Base-by-base conservation (phyloP, 2,329 filamentous ascomycete genomes). In the Colletotrichum gloeosporioides region DNA sequence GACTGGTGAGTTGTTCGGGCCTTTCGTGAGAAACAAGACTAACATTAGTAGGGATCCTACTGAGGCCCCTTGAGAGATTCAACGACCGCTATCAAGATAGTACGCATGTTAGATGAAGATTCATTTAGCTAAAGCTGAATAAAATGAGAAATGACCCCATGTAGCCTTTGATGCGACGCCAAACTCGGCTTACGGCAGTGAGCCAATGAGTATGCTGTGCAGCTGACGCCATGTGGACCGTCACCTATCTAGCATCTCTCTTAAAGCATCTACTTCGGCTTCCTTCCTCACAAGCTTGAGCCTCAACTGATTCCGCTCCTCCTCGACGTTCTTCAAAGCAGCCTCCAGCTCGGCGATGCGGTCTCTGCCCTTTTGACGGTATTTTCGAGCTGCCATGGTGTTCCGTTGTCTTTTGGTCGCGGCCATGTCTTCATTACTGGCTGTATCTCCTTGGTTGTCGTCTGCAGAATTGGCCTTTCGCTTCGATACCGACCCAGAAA, bases 321-420 rank as follows among this genome's bases (percentile, higher is more conserved):
- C 81, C 75, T 87, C 87, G 75, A 91, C 87, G 67, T 87, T 84
- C 67, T 88, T 88, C 67, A 93, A 84, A 36, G 88, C 87, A 6
- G 84, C 81, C 81, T 93, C 91, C 22, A 93, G 85, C 77, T 89
- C 87, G 66, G 84, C 80, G 80, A 93, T 89, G 67, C 91, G 89
- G 79, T 93, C 91, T 34, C 93, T 84, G 77, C 91, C 90, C 80
- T 92, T 92, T 80, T 93, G 91, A 25, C 92, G 89, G 82, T 92
- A 93, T 67, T 90, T 89, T 57, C 90, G 88, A 53, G 92, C 92
- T 10, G 92, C 92, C 70, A 92, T 85, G 39, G 90, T 93, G 83
- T 93, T 93, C 77, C 89, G 89, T 77, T 89, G 88, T 27, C 92
- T 90, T 83, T 92, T 93, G 69, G 82, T 71, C 2, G 36, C 15